phyloP scores from a whole-genome alignment of 148 eudicot genomes.

The Amaranthus palmeri region DNA sequence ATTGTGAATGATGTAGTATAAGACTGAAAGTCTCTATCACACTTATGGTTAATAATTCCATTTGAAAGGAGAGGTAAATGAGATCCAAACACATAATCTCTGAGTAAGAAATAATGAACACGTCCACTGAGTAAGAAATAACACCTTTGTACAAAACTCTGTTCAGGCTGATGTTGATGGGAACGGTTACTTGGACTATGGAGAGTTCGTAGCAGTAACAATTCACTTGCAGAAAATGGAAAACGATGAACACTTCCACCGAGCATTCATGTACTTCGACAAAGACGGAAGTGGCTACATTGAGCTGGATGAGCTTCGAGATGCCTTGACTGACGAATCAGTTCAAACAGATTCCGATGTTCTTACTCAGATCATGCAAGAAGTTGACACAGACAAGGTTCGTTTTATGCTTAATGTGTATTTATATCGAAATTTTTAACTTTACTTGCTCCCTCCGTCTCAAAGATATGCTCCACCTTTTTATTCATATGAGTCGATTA shows the following conservation, averaged over 20 bases:
- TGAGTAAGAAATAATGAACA: too few relatives aligned
- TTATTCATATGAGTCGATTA: background rate
- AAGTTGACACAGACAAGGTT: slow-evolving; percentile 92
- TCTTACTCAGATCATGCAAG: slow-evolving; percentile 73
- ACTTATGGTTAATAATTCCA: too few relatives aligned
- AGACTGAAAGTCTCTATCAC: background rate
- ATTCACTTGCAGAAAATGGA: slow-evolving; percentile 95
- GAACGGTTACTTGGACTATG: slow-evolving; percentile 83
- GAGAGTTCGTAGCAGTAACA: slow-evolving; percentile 96
- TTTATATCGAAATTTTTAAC: background rate
- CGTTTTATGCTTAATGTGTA: background rate
- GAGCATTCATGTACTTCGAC: slow-evolving; percentile 83
- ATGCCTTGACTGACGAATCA: slow-evolving; percentile 70
- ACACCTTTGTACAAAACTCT: background rate
- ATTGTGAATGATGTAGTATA: background rate
- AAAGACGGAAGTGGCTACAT: slow-evolving; percentile 85
- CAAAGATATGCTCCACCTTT: background rate
- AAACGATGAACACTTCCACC: slow-evolving; percentile 85
- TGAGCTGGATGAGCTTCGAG: slow-evolving; percentile 78
- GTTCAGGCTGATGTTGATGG: slow-evolving; percentile 90
- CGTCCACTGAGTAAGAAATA: too few relatives aligned
- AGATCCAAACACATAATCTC: too few relatives aligned
- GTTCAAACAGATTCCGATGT: slow-evolving; percentile 65
- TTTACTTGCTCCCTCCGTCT: background rate
- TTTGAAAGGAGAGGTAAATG: too few relatives aligned